Evolutionary conservation across 495 filamentous ascomycete species (phyloP), one percentile per base, ranked within the genome.

Genomic region (Pyrenula massariospora): DNA sequence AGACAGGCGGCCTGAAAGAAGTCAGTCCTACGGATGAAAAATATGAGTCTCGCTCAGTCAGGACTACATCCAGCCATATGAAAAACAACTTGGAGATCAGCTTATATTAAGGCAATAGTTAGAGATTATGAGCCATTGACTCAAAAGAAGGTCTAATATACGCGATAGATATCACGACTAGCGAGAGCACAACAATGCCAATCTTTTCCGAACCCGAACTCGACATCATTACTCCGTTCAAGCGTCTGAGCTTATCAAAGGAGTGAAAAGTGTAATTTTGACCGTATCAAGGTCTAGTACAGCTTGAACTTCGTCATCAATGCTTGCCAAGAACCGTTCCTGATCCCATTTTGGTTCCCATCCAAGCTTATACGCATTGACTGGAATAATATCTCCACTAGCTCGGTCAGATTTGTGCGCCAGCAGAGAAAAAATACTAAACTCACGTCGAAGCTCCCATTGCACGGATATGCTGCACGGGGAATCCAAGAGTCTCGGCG

Each of bases 291-390:
- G 54, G 22, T 71, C 63, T 52, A 66, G 56, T 12, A 70, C 65
- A 60, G 55, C 60, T 42, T 59, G 49, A 55, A 71, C 56, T 57
- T 73, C 70, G 22, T 73, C 63, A 60, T 69, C 70, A 50, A 71
- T 62, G 56, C 59, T 69, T 50, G 63, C 59, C 56, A 73, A 54
- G 54, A 68, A 67, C 50, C 55, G 63, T 56, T 66, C 48, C 49
- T 66, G 54, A 58, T 67, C 63, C 70, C 70, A 73, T 48, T 60
- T 62, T 49, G 69, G 70, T 20, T 66, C 49, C 67, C 69, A 73
- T 54, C 68, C 70, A 50, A 73, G 56, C 50, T 59, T 57, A 56
- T 62, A 60, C 36, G 60, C 54, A 56, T 70, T 70, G 10, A 63
- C 62, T 15, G 65, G 54, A 52, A 67, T 61, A 56, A 70, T 55